Conservation (phyloP, 352 stramenopile species). For the Globisporangium parvum region DNA sequence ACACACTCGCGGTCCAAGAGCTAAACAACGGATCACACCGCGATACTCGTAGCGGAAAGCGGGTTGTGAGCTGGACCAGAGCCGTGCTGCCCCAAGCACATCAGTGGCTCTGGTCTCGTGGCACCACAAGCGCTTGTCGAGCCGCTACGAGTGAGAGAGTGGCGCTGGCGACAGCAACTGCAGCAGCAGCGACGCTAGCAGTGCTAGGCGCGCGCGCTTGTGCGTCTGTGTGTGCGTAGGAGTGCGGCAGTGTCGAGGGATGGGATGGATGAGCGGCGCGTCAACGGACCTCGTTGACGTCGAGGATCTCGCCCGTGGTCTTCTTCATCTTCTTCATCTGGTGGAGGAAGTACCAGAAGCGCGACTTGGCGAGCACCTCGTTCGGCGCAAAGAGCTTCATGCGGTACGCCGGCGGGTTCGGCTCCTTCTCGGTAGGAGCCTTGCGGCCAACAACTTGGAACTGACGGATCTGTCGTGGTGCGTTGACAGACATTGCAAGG, state of each 20-base stretch:
- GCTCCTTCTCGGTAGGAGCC: conserved; percentile 95
- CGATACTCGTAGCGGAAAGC: conserved; percentile 51
- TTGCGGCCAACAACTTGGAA: conserved; percentile 99
- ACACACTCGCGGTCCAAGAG: conserved; percentile 20
- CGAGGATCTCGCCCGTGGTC: conserved; percentile 99
- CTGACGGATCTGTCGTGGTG: conserved; percentile 98
- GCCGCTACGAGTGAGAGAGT: conserved; percentile 39
- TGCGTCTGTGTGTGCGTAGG: background rate
- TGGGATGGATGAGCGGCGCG: background rate
- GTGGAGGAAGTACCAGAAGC: conserved; percentile 99
- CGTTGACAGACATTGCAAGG: no score
- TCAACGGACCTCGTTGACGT: conserved; percentile 95
- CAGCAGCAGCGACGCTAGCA: background rate
- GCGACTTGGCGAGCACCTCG: conserved; percentile 96
- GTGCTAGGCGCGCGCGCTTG: background rate
- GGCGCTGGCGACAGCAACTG: background rate
- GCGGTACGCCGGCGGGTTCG: conserved; percentile 97
- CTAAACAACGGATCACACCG: conserved; percentile 77
- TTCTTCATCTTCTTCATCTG: conserved; percentile 99
- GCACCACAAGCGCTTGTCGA: conserved; percentile 73
- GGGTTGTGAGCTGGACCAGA: conserved; percentile 84
- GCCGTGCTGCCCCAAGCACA: conserved; percentile 4
- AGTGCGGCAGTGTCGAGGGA: background rate
- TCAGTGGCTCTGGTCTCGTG: conserved; percentile 59
- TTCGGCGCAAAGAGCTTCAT: conserved; percentile 98